Conservation (phyloP, 805 yeast genomes). For the Ogataea zsoltii region DNA sequence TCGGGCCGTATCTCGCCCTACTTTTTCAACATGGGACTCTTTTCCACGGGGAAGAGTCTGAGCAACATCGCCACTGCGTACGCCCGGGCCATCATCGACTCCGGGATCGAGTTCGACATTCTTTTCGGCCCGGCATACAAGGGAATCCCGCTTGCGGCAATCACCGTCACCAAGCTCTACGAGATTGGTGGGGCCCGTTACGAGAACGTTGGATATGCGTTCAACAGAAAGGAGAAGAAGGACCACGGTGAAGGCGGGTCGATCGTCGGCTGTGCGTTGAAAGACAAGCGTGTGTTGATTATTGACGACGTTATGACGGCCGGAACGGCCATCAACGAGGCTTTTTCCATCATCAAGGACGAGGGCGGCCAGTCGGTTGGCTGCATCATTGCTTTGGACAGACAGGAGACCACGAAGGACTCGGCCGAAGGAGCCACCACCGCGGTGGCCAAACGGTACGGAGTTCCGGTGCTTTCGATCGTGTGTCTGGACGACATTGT, state of each 20-base stretch:
- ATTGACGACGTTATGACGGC: constrained; percentile 98
- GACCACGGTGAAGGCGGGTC: constrained; percentile 98
- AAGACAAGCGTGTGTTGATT: constrained; percentile 72
- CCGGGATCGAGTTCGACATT: constrained; percentile 84
- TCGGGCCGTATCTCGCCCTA: constrained; percentile 95
- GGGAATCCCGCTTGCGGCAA: constrained; percentile 94
- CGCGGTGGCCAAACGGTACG: constrained; percentile 67
- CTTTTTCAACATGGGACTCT: constrained; percentile 91
- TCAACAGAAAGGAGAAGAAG: constrained; percentile 94
- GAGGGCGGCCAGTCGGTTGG: constrained; percentile 80
- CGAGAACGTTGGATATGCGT: constrained; percentile 78
- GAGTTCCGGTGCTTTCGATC: constrained; percentile 82
- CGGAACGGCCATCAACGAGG: constrained; percentile 96
- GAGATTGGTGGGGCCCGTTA: constrained; percentile 85
- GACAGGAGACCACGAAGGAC: constrained; percentile 85
- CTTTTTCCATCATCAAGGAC: constrained; percentile 69
- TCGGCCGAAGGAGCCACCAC: constrained; percentile 76
- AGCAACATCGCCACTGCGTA: constrained; percentile 85
- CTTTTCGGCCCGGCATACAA: constrained; percentile 97
- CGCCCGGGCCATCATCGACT: constrained; percentile 81
- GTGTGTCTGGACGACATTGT: constrained; percentile 77
- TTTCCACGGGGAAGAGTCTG: constrained; percentile 76
- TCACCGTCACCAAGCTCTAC: constrained; percentile 88
- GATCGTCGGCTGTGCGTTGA: constrained; percentile 81
- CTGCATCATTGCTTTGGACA: constrained; percentile 86